These are phyloP conservation scores for Solanum arcanum DNA, from an alignment of 257 asterid genomes.

Conservation along the genomic window DNA sequence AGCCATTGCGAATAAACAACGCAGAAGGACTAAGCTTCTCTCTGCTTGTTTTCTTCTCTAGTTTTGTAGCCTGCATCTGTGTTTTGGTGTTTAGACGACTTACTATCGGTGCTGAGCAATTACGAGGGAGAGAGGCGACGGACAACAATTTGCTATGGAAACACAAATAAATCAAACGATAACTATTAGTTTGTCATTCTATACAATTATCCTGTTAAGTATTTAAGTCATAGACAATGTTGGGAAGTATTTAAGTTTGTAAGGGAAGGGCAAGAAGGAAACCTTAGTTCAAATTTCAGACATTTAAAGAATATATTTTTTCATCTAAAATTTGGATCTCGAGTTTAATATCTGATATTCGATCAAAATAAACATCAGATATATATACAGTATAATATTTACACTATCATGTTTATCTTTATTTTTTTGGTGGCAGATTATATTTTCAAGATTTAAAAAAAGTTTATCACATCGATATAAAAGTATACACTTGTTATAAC, in stretches of 20 bases:
- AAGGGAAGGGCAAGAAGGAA: not conserved
- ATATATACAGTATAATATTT: not conserved
- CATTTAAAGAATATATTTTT: not conserved
- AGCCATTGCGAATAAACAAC: constrained; percentile 57
- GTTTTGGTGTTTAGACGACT: constrained; percentile 68
- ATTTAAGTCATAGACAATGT: not conserved
- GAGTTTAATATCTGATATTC: not conserved
- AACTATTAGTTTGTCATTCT: too few species aligned
- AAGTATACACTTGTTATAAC: not conserved
- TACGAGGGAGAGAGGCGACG: too few species aligned
- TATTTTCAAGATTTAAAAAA: not conserved
- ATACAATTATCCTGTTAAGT: not conserved
- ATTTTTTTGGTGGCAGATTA: not conserved
- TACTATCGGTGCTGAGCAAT: constrained; percentile 63
- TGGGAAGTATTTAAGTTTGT: not conserved
- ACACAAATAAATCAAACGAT: too few species aligned
- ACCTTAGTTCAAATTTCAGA: not conserved
- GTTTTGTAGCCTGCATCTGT: constrained; percentile 67
- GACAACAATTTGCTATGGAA: too few species aligned
- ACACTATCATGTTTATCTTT: not conserved
- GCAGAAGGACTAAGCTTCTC: constrained; percentile 80
- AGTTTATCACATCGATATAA: not conserved
- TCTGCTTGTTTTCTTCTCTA: constrained; percentile 66
- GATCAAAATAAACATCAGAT: too few species aligned
- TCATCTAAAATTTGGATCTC: not conserved